phyloP scores from a whole-genome alignment of 2,329 filamentous ascomycete species.

The Simplicillium aogashimaense region DNA sequence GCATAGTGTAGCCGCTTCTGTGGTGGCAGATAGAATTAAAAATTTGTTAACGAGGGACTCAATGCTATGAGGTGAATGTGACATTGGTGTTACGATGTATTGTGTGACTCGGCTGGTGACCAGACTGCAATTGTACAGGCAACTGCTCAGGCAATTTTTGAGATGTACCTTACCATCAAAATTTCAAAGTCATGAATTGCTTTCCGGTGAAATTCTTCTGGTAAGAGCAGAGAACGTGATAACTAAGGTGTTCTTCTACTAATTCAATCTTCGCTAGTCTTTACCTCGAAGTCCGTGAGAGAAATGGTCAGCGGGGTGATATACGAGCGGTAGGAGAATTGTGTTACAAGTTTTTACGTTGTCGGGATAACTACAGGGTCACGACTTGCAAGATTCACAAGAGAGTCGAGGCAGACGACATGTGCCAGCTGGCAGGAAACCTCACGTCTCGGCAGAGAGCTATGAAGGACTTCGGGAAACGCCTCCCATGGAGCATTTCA shows the following conservation, averaged over 20 bases:
- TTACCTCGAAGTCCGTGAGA: constrained; percentile 79
- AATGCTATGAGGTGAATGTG: too few relatives aligned
- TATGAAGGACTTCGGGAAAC: constrained; percentile 51
- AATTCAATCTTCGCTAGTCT: constrained; percentile 78
- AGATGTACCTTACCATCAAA: constrained; percentile 52
- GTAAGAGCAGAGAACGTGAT: constrained; percentile 50
- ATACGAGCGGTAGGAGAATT: constrained; percentile 53
- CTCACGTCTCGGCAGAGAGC: constrained; percentile 11
- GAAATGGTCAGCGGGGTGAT: constrained; percentile 75
- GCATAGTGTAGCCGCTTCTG: too few relatives aligned
- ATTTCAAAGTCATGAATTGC: constrained; percentile 55
- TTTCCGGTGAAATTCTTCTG: constrained; percentile 71
- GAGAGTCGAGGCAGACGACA: too few relatives aligned
- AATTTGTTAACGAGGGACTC: too few relatives aligned
- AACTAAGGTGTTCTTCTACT: constrained; percentile 30
- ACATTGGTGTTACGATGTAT: too few relatives aligned
- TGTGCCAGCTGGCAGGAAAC: not conserved
- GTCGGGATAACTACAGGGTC: not conserved
- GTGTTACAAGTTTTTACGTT: not conserved
- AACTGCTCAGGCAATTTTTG: too few relatives aligned
- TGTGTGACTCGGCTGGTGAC: too few relatives aligned
- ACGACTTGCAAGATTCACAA: too few relatives aligned
- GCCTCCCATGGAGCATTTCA: constrained; percentile 72
- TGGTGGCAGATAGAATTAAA: too few relatives aligned
- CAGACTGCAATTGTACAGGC: too few relatives aligned